phyloP scores from a whole-genome alignment of 805 yeast species.

The Spencermartinsiella europaea region DNA sequence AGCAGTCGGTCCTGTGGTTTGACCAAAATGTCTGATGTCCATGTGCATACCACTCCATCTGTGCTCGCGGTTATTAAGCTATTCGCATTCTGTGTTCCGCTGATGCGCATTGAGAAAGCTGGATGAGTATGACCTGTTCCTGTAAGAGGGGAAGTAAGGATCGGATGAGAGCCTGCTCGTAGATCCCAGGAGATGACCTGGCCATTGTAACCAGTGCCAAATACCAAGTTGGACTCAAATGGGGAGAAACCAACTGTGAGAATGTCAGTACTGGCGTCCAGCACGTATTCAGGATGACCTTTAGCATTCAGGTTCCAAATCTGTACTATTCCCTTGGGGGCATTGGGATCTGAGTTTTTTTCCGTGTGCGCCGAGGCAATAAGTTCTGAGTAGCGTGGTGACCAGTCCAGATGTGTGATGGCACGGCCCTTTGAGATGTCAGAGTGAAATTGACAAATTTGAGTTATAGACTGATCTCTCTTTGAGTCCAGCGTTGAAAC shows the following conservation, averaged over 20 bases:
- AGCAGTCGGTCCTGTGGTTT: slow-evolving; percentile 31
- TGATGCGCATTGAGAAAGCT: slow-evolving; percentile 27
- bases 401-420: slow-evolving; percentile 34
- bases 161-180: slow-evolving; percentile 29
- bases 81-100: slow-evolving; percentile 26
- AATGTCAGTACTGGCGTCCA: slow-evolving; percentile 41
- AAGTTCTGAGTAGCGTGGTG: slow-evolving; percentile 33
- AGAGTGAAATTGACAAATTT: slow-evolving; percentile 20
- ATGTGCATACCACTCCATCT: slow-evolving; percentile 36
- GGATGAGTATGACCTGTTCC: slow-evolving; percentile 34
- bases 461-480: slow-evolving; percentile 9
- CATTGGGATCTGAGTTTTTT: slow-evolving; percentile 18
- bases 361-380: slow-evolving; percentile 31
- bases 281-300: slow-evolving; percentile 37
- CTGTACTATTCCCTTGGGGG: slow-evolving; percentile 29
- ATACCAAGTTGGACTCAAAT: slow-evolving; percentile 34
- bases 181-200: slow-evolving; percentile 49
- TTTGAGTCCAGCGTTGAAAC: slow-evolving; percentile 1
- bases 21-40: slow-evolving; percentile 35
- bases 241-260: slow-evolving; percentile 40
- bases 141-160: slow-evolving; percentile 30
- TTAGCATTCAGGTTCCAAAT: slow-evolving; percentile 35
- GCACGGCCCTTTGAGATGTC: slow-evolving; percentile 24
- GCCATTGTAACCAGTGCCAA: slow-evolving; percentile 48
- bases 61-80: slow-evolving; percentile 33